Conservation (phyloP, 495 filamentous ascomycete genomes). For the Xylaria acuta region DNA sequence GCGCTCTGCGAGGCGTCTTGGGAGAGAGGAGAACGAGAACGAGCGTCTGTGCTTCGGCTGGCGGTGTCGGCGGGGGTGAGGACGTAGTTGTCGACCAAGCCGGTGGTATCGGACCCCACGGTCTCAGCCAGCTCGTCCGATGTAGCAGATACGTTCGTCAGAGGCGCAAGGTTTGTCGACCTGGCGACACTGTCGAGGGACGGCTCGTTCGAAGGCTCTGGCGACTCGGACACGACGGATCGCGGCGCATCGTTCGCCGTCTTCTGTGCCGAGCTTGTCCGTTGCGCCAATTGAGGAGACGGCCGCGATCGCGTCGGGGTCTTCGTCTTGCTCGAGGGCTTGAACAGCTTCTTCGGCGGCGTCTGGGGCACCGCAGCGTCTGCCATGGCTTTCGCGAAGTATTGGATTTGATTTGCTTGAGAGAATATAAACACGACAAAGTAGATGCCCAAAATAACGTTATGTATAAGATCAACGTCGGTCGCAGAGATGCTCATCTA, state of each 20-base stretch:
- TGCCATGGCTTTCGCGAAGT: constrained; percentile 28
- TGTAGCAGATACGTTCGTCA: not conserved
- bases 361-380: constrained; percentile 37
- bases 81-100: constrained; percentile 27
- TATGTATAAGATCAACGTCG: constrained; percentile 30
- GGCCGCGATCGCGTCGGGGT: constrained; percentile 33
- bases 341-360: constrained; percentile 41
- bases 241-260: not conserved
- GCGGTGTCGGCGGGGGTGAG: constrained; percentile 36
- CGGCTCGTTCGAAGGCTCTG: not conserved
- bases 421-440: constrained; percentile 32
- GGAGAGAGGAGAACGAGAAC: constrained; percentile 14
- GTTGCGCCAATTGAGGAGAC: constrained; percentile 23
- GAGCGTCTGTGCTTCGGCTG: constrained; percentile 33
- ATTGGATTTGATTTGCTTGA: constrained; percentile 30
- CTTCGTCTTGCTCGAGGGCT: constrained; percentile 40
- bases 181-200: constrained; percentile 2
- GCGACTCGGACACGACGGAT: not conserved
- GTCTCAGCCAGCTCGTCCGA: constrained; percentile 10
- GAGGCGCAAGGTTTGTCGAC: constrained; percentile 20
- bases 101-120: constrained; percentile 17
- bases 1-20: constrained; percentile 9
- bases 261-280: not conserved
- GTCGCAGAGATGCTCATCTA: constrained; percentile 18
- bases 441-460: constrained; percentile 29